Evolutionary conservation across 2,329 filamentous ascomycete genomes (phyloP).

Genomic region (Waltergamsia citrina): DNA sequence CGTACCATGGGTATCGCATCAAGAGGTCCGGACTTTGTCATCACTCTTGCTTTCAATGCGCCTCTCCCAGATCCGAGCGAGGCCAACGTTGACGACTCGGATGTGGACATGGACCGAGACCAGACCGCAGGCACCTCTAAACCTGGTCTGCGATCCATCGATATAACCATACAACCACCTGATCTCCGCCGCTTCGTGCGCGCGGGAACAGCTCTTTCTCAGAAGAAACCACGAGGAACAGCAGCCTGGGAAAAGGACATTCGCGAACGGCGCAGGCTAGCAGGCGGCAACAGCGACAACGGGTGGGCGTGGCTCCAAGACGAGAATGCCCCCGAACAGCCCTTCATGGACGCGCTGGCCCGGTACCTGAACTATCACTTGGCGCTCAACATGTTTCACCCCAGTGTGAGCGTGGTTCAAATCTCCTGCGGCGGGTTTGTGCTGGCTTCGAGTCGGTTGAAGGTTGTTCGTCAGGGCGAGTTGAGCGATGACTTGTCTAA

Average conservation of each 20-base stretch:
- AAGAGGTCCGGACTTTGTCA: slow-evolving; percentile 31
- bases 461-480: slow-evolving; percentile 23
- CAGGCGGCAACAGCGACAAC: slow-evolving; percentile 37
- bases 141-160: slow-evolving; percentile 31
- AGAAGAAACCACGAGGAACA: slow-evolving; percentile 3
- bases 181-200: slow-evolving; percentile 37
- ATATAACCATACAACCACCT: slow-evolving; percentile 38
- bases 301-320: slow-evolving; percentile 40
- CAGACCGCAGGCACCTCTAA: slow-evolving; percentile 7
- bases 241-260: slow-evolving; percentile 19
- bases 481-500: slow-evolving; percentile 18
- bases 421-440: slow-evolving; percentile 48
- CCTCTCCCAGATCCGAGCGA: slow-evolving; percentile 14
- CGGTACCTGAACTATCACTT: slow-evolving; percentile 42
- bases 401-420: slow-evolving; percentile 40
- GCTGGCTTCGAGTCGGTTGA: slow-evolving; percentile 41
- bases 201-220: slow-evolving; percentile 21
- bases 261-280: slow-evolving; percentile 32
- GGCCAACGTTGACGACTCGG: slow-evolving; percentile 6
- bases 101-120: slow-evolving; percentile 10
- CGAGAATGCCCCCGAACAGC: slow-evolving; percentile 11
- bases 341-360: slow-evolving; percentile 41
- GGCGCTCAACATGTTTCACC: slow-evolving; percentile 44
- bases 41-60: slow-evolving; percentile 41
- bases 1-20: slow-evolving; percentile 22